A percentile compares a stretch with the other conserved stretches of the same genome.
Conservation (phyloP, 805 yeast genomes). For the Wilhelminamyces savonicus region DNA sequence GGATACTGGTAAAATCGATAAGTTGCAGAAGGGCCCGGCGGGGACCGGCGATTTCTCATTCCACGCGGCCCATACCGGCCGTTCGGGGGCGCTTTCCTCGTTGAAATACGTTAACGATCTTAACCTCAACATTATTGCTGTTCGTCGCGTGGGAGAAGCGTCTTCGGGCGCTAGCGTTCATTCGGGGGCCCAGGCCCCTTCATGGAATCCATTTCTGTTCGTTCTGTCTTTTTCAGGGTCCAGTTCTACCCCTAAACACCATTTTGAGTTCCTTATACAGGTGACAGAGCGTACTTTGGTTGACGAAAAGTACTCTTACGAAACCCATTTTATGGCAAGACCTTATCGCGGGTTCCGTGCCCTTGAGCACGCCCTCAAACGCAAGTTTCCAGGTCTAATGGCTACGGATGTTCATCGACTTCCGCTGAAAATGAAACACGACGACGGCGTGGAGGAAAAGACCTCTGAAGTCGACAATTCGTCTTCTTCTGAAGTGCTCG, state of each 20-base stretch:
- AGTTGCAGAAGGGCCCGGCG: slow-evolving; percentile 13
- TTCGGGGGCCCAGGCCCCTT: slow-evolving; percentile 1
- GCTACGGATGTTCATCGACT: slow-evolving; percentile 47
- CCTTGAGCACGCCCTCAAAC: slow-evolving; percentile 47
- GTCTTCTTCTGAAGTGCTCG: too few species aligned
- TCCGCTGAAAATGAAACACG: slow-evolving; percentile 47
- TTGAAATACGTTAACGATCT: slow-evolving; percentile 47
- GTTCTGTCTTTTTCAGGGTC: slow-evolving; percentile 2
- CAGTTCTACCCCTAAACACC: slow-evolving; percentile 10
- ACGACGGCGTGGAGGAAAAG: slow-evolving; percentile 21
- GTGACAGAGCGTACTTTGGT: slow-evolving; percentile 22
- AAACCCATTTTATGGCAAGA: slow-evolving; percentile 46
- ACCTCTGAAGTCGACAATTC: slow-evolving; percentile 10
- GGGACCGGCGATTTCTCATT: too few species aligned
- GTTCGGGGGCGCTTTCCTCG: neutral
- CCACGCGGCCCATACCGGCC: too few species aligned
- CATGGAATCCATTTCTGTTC: slow-evolving; percentile 13
- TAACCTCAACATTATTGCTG: slow-evolving; percentile 66
- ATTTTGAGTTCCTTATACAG: slow-evolving; percentile 45
- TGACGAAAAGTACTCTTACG: slow-evolving; percentile 5
- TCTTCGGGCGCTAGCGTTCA: slow-evolving; percentile 12
- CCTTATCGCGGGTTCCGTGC: slow-evolving; percentile 63
- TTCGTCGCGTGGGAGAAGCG: slow-evolving; percentile 29
- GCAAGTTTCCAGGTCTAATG: slow-evolving; percentile 58
- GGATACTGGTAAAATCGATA: slow-evolving; percentile 32